These are phyloP conservation scores for Aspergillus sojae DNA, from an alignment of 2,329 filamentous ascomycete species.

Conservation along the genomic window DNA sequence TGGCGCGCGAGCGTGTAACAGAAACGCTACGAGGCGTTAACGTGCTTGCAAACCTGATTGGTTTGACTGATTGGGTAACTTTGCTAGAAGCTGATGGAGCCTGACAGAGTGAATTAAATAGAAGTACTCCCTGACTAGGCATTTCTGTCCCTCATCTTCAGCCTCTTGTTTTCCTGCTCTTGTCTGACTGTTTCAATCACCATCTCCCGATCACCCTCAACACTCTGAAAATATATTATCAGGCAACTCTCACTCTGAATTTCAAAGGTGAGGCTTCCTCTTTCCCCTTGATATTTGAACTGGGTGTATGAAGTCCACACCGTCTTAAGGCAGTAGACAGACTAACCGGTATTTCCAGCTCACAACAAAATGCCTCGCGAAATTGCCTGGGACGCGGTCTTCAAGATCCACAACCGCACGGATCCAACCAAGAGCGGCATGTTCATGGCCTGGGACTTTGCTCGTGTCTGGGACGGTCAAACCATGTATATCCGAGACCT, in stretches of 20 bases:
- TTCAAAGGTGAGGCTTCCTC: not conserved
- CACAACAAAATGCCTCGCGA: not conserved
- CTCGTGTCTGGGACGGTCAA: not conserved
- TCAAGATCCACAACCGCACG: not conserved
- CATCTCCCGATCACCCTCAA: not conserved
- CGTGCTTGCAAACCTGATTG: not conserved
- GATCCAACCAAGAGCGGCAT: not conserved
- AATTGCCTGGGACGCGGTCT: not conserved
- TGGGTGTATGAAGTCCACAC: not conserved
- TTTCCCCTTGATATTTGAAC: not conserved
- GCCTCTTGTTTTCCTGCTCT: not conserved
- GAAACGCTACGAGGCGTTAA: not conserved
- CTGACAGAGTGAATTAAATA: not conserved
- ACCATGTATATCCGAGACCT: not conserved
- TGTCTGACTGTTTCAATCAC: not conserved
- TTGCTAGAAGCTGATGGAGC: not conserved
- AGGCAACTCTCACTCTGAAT: not conserved
- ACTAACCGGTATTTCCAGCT: not conserved
- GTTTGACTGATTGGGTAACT: not conserved
- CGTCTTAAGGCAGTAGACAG: not conserved
- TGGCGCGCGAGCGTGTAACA: accelerated
- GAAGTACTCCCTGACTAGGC: not conserved
- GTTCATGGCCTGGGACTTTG: not conserved
- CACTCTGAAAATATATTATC: not conserved
- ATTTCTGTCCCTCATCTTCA: not conserved